Conservation (phyloP, 1,139 yeast species). For the Saccharomyces hybrid region DNA sequence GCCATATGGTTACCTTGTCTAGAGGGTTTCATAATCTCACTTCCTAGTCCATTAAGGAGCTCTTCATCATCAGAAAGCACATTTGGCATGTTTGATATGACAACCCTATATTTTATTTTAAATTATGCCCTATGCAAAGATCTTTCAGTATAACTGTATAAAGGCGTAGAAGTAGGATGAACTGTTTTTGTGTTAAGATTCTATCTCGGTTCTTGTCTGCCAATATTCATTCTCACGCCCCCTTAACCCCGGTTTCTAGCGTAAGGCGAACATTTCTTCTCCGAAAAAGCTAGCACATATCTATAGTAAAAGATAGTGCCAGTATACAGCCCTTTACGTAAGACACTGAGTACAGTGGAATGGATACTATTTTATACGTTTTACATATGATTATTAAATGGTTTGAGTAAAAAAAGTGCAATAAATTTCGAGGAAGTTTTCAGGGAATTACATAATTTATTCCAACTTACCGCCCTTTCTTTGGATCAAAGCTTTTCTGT, state of each 20-base stretch:
- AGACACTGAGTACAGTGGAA: background rate
- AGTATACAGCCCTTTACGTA: background rate
- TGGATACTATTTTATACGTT: background rate
- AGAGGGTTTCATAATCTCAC: conserved; percentile 10
- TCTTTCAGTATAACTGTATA: background rate
- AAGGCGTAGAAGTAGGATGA: background rate
- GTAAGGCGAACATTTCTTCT: background rate
- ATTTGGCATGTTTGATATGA: conserved; percentile 24
- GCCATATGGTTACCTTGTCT: conserved; percentile 43
- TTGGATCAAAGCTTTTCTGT: conserved; percentile 94
- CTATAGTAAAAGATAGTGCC: background rate
- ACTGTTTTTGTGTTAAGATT: background rate
- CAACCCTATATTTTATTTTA: background rate
- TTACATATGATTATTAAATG: conserved; percentile 1
- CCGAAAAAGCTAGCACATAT: background rate
- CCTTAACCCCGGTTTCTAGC: background rate
- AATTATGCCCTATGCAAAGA: background rate
- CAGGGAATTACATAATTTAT: conserved; percentile 34
- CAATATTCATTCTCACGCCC: background rate
- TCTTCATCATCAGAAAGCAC: conserved; percentile 30
- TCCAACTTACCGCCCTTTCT: conserved; percentile 86
- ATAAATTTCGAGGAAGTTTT: background rate
- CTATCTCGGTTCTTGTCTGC: background rate
- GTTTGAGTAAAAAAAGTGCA: conserved; percentile 3
- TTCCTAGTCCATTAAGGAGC: conserved; percentile 15